Conservation (phyloP, 441 rosid species). For the Viola pubescens region DNA sequence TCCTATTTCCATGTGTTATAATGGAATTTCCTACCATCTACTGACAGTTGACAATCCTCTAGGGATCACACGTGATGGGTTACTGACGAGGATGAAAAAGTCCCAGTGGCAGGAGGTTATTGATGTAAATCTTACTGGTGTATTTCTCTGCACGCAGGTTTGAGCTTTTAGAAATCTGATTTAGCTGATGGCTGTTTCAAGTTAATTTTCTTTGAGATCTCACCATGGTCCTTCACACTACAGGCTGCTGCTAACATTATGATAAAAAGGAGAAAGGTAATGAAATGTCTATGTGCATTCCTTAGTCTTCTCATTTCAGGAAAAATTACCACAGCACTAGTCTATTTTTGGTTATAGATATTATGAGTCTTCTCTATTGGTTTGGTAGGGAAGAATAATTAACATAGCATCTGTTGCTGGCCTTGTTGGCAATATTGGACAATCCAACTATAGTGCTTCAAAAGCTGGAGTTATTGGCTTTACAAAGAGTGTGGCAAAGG, state of each 20-base stretch:
- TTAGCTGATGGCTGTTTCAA: conserved; percentile 4
- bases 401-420: conserved; percentile 74
- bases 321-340: background rate
- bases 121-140: conserved; percentile 76
- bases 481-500: conserved; percentile 61
- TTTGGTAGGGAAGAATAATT: conserved; percentile 58
- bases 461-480: conserved; percentile 80
- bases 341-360: background rate
- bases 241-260: conserved; percentile 80
- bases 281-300: background rate
- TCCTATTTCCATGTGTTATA: conserved; percentile 7
- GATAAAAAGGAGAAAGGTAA: conserved; percentile 79
- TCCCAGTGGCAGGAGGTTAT: conserved; percentile 82
- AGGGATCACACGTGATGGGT: conserved; percentile 73
- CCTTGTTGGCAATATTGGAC: conserved; percentile 66
- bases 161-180: conserved; percentile 9
- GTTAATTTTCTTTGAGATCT: background rate
- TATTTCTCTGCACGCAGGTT: conserved; percentile 80
- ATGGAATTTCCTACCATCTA: conserved; percentile 12
- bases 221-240: conserved; percentile 5
- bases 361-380: background rate
- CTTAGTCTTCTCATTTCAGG: background rate
- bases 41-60: conserved; percentile 18
- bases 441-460: conserved; percentile 79
- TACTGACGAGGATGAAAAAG: conserved; percentile 70